phyloP scores from a whole-genome alignment of 2,329 filamentous ascomycete genomes.

The Trichophyton benhamiae region DNA sequence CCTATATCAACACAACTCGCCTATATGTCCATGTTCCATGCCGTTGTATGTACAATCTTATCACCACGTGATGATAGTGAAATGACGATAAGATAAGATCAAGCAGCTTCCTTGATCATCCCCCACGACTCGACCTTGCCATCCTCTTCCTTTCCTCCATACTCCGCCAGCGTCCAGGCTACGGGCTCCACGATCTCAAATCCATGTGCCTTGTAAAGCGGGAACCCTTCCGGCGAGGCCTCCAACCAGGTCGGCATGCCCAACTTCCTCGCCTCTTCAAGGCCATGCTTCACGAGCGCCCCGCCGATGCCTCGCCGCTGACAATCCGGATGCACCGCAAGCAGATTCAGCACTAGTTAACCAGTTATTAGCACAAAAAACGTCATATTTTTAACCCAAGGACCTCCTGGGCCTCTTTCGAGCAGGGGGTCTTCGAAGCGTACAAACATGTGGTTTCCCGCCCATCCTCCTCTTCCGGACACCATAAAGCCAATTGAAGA shows the following conservation, averaged over 20 bases:
- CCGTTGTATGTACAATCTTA: no score
- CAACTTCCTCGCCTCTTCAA: conserved; percentile 14
- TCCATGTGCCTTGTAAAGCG: conserved; percentile 20
- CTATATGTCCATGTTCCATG: no score
- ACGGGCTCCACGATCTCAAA: conserved; percentile 17
- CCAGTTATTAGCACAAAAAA: not conserved
- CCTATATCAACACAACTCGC: no score
- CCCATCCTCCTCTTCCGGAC: conserved; percentile 12
- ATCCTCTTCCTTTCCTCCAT: conserved; percentile 10
- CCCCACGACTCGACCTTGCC: not conserved
- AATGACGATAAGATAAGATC: not conserved
- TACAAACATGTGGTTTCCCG: conserved; percentile 10
- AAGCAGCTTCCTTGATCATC: not conserved
- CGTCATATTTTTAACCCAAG: no score
- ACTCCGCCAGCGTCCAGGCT: conserved; percentile 11
- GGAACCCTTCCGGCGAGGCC: conserved; percentile 17
- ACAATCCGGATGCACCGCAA: conserved; percentile 24
- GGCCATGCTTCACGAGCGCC: conserved; percentile 18
- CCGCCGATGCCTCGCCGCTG: conserved; percentile 20
- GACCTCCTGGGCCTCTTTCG: no score
- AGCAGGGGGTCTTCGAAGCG: not conserved
- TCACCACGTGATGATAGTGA: not conserved
- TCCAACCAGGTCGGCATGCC: conserved; percentile 19
- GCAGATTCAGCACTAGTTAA: conserved; percentile 20
- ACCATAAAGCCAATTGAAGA: conserved; percentile 9